Evolutionary conservation across 805 yeast species (phyloP).

Genomic region (Maudiozyma turicensis): DNA sequence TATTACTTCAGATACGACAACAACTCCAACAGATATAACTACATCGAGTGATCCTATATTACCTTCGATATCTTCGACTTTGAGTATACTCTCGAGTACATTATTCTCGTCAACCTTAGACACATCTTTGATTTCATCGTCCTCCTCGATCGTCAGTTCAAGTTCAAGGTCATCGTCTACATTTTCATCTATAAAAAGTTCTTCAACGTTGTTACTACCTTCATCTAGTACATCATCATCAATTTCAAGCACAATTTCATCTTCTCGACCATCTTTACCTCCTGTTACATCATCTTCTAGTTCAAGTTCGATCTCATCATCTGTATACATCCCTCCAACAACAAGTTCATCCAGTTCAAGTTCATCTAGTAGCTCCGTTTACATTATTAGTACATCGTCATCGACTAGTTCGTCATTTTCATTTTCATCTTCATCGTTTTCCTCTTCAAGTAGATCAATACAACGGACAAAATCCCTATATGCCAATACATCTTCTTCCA

Average conservation of each 20-base stretch:
- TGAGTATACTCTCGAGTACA: slow-evolving; percentile 1
- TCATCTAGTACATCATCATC: not conserved
- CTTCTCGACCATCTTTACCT: not conserved
- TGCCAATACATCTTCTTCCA: not conserved
- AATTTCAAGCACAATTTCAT: not conserved
- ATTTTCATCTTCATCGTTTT: slow-evolving; percentile 4
- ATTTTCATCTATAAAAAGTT: slow-evolving; percentile 5
- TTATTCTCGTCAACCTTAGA: too few species aligned
- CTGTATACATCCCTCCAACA: not conserved
- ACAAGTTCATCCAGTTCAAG: not conserved
- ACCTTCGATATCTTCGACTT: slow-evolving; percentile 3
- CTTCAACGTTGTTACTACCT: not conserved
- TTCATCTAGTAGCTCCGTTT: not conserved
- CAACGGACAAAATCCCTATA: not conserved
- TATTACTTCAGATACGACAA: too few species aligned
- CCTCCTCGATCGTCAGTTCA: slow-evolving; percentile 1
- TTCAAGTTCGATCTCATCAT: too few species aligned
- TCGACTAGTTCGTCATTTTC: not conserved
- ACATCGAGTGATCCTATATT: not conserved
- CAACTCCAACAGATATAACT: too few species aligned
- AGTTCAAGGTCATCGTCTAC: slow-evolving; percentile 3
- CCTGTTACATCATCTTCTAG: too few species aligned
- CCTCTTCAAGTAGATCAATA: not conserved
- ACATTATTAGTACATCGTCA: not conserved
- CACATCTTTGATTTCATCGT: not conserved